These are phyloP conservation scores for Crucihimalaya himalaica DNA, from an alignment of 345 rosid species.

Conservation along the genomic window DNA sequence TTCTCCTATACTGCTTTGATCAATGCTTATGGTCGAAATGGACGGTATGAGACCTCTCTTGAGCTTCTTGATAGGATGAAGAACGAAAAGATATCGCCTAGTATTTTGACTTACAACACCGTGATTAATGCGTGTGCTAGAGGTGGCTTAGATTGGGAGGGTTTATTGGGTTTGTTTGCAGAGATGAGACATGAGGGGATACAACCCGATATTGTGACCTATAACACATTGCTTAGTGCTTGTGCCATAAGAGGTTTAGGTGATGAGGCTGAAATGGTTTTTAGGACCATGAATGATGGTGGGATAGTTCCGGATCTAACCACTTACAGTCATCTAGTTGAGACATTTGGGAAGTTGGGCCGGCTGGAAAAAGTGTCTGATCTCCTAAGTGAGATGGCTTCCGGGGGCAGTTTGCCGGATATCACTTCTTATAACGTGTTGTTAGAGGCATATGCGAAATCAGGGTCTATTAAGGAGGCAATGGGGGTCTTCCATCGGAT, in stretches of 20 bases:
- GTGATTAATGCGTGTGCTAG: slow-evolving; percentile 88
- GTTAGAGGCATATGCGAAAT: slow-evolving; percentile 72
- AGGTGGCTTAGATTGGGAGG: slow-evolving; percentile 95
- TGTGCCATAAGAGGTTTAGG: slow-evolving; percentile 86
- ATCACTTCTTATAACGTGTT: slow-evolving; percentile 77
- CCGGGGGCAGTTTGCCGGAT: slow-evolving; percentile 80
- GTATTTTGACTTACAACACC: slow-evolving; percentile 87
- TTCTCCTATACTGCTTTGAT: slow-evolving; percentile 88
- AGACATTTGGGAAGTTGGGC: slow-evolving; percentile 68
- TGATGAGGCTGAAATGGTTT: slow-evolving; percentile 92
- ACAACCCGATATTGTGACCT: slow-evolving; percentile 87
- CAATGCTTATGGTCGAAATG: slow-evolving; percentile 87
- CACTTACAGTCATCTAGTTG: slow-evolving; percentile 73
- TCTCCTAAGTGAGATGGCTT: slow-evolving; percentile 78
- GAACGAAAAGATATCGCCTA: slow-evolving; percentile 68
- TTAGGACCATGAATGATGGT: slow-evolving; percentile 90
- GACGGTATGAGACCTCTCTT: slow-evolving; percentile 68
- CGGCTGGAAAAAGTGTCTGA: slow-evolving; percentile 70
- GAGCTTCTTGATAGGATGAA: slow-evolving; percentile 86
- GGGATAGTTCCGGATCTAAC: slow-evolving; percentile 85
- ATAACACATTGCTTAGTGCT: slow-evolving; percentile 87
- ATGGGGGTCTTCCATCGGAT: slow-evolving; percentile 83
- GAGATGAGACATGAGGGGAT: slow-evolving; percentile 95
- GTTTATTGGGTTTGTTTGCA: slow-evolving; percentile 83
- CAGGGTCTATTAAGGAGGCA: slow-evolving; percentile 75